Percentiles rank a stretch among this genome's conserved stretches.
Conservation (phyloP, 192 early-diverging fungal species). For the Umbelopsis sp. region DNA sequence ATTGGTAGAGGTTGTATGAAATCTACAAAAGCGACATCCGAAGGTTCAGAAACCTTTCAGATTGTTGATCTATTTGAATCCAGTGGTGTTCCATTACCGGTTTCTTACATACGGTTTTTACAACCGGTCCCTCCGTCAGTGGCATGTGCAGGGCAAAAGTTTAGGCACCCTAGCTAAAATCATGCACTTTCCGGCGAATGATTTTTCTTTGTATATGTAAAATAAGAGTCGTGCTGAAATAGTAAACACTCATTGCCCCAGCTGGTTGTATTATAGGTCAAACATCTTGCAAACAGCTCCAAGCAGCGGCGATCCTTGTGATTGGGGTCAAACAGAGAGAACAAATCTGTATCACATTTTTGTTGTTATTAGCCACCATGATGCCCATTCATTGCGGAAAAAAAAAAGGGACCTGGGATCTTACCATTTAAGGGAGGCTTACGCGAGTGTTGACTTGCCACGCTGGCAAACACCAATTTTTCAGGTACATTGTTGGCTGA, state of each 20-base stretch:
- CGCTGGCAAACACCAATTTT: slow-evolving; percentile 47
- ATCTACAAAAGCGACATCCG: no score
- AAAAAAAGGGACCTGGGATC: slow-evolving; percentile 14
- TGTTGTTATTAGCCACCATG: slow-evolving; percentile 7
- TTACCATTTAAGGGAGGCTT: slow-evolving; percentile 63
- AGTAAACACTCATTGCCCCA: slow-evolving; percentile 75
- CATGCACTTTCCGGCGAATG: background rate
- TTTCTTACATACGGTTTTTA: no score
- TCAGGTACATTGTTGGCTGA: slow-evolving; percentile 7
- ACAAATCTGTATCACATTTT: slow-evolving; percentile 27
- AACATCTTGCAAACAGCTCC: slow-evolving; percentile 69
- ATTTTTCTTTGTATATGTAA: background rate
- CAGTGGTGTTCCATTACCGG: no score
- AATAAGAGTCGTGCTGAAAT: slow-evolving; percentile 51
- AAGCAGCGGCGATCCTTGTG: slow-evolving; percentile 39
- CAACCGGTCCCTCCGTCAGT: no score
- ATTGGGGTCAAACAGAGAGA: slow-evolving; percentile 25
- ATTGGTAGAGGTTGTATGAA: no score
- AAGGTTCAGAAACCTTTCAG: no score
- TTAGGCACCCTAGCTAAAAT: background rate
- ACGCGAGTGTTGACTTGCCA: slow-evolving; percentile 61
- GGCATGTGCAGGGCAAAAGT: background rate
- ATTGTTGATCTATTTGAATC: no score
- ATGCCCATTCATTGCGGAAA: background rate
- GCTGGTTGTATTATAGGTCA: slow-evolving; percentile 53